Percentiles rank a stretch among this genome's conserved stretches.
phyloP scores from a whole-genome alignment of 2,329 filamentous ascomycete species.

The Stagonosporopsis rhizophila region DNA sequence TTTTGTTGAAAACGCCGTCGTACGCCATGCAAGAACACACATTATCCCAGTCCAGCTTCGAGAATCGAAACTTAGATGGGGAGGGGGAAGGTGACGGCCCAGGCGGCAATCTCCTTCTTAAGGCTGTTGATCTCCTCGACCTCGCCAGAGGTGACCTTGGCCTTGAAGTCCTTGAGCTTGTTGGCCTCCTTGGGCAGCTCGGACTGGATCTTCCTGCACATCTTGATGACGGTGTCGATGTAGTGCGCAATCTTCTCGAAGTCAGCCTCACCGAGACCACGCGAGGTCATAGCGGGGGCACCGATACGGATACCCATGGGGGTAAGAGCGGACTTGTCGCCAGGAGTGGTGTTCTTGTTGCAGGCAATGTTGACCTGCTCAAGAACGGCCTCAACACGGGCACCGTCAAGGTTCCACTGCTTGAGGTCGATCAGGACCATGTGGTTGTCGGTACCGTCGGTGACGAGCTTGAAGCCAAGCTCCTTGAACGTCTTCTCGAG shows the following conservation, averaged over 20 bases:
- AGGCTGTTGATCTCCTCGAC: constrained; percentile 82
- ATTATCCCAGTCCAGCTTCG: neutral
- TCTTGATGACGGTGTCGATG: constrained; percentile 87
- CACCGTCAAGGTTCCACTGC: constrained; percentile 84
- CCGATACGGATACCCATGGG: constrained; percentile 94
- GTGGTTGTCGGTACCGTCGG: constrained; percentile 96
- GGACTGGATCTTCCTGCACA: constrained; percentile 86
- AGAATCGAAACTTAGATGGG: constrained; percentile 64
- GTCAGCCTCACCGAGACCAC: constrained; percentile 88
- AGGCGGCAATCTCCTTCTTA: constrained; percentile 86
- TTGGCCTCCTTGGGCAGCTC: constrained; percentile 94
- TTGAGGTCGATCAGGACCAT: constrained; percentile 93
- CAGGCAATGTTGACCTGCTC: constrained; percentile 95
- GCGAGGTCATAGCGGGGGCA: constrained; percentile 95
- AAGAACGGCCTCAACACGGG: constrained; percentile 85
- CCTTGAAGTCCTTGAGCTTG: constrained; percentile 99
- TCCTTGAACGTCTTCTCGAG: constrained; percentile 72
- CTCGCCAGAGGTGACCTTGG: constrained; percentile 80
- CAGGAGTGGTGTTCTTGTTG: constrained; percentile 99
- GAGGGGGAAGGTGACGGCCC: constrained; percentile 91
- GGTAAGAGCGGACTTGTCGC: constrained; percentile 90
- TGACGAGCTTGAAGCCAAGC: constrained; percentile 87
- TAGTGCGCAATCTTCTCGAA: constrained; percentile 82
- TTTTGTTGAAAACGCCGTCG: constrained; percentile 40
- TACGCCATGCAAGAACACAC: constrained; percentile 22